Evolutionary conservation across 352 stramenopile species (phyloP), one percentile per base, ranked within the genome.

Genomic region (Pythium oligandrum): DNA sequence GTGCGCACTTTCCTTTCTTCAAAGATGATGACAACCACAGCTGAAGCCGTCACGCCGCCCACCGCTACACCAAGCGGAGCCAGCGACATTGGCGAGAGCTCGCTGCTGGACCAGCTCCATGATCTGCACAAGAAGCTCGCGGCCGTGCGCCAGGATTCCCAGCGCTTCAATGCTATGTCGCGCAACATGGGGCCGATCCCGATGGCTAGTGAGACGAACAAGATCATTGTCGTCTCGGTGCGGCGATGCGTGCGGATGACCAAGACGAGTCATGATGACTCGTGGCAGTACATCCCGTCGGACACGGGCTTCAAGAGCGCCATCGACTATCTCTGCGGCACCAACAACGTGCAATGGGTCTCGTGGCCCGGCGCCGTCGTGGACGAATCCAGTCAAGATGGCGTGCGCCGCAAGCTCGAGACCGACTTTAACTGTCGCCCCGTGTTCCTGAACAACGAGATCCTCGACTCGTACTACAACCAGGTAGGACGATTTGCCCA

Each of bases 291-390:
- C 66, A 70, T 78, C 11, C 56, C 63, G 42, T 90, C 80, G 12
- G 65, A 69, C 53, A 73, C 80, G 26, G 80, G 80, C 26, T 82
- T 90, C 44, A 74, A 77, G 55, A 86, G 73, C 47, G 86, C 88
- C 34, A 71, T 95, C 30, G 81, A 96, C 40, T 79, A 83, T 53
- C 59, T 90, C 8, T 68, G 70, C 38, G 58, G 66, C 31, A 79
- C 87, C 47, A 93, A 96, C 63, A 73, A 89, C n/a, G 84, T 96
- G 57, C 64, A 89, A 30, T 97, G 88, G 88, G 85, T 97, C 47
- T 91, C 86, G 44, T 97, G 88, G 88, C 77, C 90, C 0, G 86
- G 84, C 17, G 83, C 75, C 6, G 73, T 81, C 9, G 81, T 96
- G 38, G 76, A 86, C 54, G 81, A 90, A 56, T 86, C 73, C 9